Evolutionary conservation across 352 stramenopile species (phyloP), one percentile per base, ranked within the genome.

Genomic region (Chrysophaeum taylorii): DNA sequence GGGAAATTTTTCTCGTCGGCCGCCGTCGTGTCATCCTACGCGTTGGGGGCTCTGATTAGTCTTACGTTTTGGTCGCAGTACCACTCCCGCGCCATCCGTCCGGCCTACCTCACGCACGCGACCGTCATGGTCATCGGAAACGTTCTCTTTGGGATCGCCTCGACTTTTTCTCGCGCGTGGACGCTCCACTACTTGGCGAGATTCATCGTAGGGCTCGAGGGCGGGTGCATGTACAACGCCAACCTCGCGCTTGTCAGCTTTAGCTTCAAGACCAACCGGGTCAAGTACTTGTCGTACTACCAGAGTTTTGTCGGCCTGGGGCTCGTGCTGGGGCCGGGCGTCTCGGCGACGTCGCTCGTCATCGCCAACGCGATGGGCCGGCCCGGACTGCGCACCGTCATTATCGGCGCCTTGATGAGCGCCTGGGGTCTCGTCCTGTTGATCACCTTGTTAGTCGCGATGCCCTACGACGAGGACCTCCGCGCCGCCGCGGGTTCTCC

Each of bases 131-230:
- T 4, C 50, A 31, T 2, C 25, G 50, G 50, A 2, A 62, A 62
- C 50, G 9, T 36, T 25, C 2, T 37, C 25, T 35, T 62, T 21
- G 50, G 4, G n/a, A 9, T 54, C 45, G 45, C 45, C 2, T 25
- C 18, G 9, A 25, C 9, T 25, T 25, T 57, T 5, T 18, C 9
- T 27, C 45, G 45, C 12, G 23, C 45, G 45, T 25, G 12, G 12
- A 18, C 45, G 23, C 45, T 57, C 9, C 45, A 18, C 25, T 14
- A 16, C 23, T 54, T 7, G 50, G 50, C n/a, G 50, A 25, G 50
- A 9, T 62, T 66, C 57, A n/a, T 45, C 57, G 27, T 45, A 5
- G 57, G 57, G 16, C 57, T 66, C 57, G 57, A 66, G 57, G 57
- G 14, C 14, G 57, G 57, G 16, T 9, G 12, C 14, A 45, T 66